A percentile compares a stretch with the other conserved stretches of the same genome.
phyloP scores from a whole-genome alignment of 139 green algal genomes.

The Coccomyxa sp. region DNA sequence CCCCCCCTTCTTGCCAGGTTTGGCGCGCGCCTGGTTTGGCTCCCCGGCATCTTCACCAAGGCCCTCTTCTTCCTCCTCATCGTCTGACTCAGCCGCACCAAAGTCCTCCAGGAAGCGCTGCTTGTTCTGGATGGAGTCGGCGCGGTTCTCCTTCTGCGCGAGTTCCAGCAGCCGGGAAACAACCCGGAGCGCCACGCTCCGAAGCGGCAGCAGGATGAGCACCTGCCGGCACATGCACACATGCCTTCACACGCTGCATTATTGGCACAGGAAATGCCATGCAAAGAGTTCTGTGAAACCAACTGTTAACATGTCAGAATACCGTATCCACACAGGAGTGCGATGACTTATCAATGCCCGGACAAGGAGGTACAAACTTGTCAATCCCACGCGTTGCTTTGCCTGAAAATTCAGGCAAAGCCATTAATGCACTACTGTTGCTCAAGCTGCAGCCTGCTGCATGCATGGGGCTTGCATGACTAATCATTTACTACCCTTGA shows the following conservation, averaged over 20 bases:
- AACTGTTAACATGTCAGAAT: neutral
- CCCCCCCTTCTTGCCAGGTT: constrained; percentile 24
- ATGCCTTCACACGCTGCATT: neutral
- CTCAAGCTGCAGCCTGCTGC: neutral
- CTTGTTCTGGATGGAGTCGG: constrained; percentile 73
- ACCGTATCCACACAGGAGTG: too few relatives aligned
- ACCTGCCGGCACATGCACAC: constrained; percentile 32
- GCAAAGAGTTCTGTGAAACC: neutral
- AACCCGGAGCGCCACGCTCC: constrained; percentile 63
- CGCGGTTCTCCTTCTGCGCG: constrained; percentile 67
- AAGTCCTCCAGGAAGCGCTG: constrained; percentile 23
- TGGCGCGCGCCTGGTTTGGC: constrained; percentile 1
- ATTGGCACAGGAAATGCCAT: neutral
- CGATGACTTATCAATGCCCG: neutral
- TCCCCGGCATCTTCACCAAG: constrained; percentile 9
- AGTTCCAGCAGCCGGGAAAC: constrained; percentile 71
- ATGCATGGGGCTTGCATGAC: neutral
- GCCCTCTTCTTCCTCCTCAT: constrained; percentile 10
- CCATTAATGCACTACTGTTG: neutral
- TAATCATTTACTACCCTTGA: neutral
- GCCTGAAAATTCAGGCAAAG: neutral
- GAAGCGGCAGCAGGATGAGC: constrained; percentile 84
- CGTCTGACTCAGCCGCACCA: neutral
- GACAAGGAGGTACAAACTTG: too few relatives aligned
- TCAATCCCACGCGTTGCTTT: neutral